Conservation (phyloP, 768 basidiomycete genomes). For the Cytidiella melzeri region DNA sequence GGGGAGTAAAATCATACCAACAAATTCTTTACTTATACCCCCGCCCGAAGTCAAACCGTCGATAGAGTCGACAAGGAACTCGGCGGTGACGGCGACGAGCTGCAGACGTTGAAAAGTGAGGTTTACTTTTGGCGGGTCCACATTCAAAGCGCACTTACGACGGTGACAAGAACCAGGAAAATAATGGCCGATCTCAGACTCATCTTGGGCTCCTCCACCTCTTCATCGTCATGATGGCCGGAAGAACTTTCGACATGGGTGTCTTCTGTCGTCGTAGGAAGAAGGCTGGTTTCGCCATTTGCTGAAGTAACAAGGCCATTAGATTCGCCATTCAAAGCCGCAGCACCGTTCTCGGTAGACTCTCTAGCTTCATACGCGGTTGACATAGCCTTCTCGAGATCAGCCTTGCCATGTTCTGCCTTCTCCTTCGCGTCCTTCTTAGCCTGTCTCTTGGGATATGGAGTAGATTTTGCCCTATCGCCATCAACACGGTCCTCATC, state of each 20-base stretch:
- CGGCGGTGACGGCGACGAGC: conserved; percentile 57
- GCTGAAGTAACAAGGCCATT: no score
- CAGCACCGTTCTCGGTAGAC: no score
- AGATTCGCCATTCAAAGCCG: no score
- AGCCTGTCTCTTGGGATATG: background rate
- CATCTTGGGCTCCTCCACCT: conserved; percentile 48
- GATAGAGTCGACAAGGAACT: conserved; percentile 79
- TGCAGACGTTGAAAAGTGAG: no score
- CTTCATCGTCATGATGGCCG: conserved; percentile 30
- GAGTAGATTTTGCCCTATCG: background rate
- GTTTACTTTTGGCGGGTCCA: no score
- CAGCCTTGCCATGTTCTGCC: background rate
- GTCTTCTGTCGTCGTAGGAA: conserved; percentile 1
- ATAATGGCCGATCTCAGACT: conserved; percentile 53
- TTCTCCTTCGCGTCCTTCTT: background rate
- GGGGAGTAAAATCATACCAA: conserved; percentile 84
- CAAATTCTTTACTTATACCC: conserved; percentile 77
- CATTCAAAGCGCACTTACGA: conserved; percentile 52
- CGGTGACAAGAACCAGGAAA: conserved; percentile 53
- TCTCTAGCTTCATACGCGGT: no score
- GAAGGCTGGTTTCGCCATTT: no score
- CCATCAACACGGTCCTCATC: conserved; percentile 26
- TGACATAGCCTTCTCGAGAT: no score
- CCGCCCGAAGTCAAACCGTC: conserved; percentile 54
- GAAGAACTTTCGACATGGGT: conserved; percentile 8